Percentiles rank a stretch among this genome's conserved stretches.
These are phyloP conservation scores for Cystobasidium onofrii DNA, from an alignment of 768 basidiomycete genomes.

Conservation along the genomic window DNA sequence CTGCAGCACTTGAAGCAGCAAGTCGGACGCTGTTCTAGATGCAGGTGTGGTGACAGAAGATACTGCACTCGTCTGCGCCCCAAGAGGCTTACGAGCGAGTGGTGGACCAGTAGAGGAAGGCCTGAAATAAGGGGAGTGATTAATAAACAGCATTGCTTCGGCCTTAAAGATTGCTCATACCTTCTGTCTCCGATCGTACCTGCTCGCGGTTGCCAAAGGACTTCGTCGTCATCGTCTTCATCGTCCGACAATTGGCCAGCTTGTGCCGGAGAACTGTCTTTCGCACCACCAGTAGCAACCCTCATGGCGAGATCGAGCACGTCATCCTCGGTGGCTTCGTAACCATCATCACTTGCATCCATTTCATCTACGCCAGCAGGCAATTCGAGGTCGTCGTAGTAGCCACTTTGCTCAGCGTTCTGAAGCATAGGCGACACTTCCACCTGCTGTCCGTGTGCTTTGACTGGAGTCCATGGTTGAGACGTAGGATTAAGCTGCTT, in stretches of 20 bases:
- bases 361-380: conserved; percentile 7
- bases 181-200: conserved; percentile 42
- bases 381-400: conserved; percentile 55
- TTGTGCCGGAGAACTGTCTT: not conserved
- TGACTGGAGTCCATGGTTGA: not conserved
- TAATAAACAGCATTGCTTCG: too few species aligned
- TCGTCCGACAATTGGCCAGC: conserved; percentile 43
- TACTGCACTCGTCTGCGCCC: not conserved
- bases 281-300: conserved; percentile 57
- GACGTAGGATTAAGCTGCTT: conserved; percentile 20
- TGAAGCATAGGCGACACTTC: conserved; percentile 30
- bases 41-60: not conserved
- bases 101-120: not conserved
- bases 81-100: not conserved
- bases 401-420: conserved; percentile 40
- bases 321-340: conserved; percentile 57
- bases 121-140: not conserved
- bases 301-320: conserved; percentile 56
- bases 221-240: conserved; percentile 61
- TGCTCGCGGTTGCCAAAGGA: conserved; percentile 52
- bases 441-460: conserved; percentile 9
- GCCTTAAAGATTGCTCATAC: conserved; percentile 1
- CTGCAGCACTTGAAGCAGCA: conserved; percentile 30
- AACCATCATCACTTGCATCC: not conserved
- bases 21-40: conserved; percentile 31